phyloP scores from a whole-genome alignment of 371 early-diverging fungal genomes.

The Chytridiales sp. region DNA sequence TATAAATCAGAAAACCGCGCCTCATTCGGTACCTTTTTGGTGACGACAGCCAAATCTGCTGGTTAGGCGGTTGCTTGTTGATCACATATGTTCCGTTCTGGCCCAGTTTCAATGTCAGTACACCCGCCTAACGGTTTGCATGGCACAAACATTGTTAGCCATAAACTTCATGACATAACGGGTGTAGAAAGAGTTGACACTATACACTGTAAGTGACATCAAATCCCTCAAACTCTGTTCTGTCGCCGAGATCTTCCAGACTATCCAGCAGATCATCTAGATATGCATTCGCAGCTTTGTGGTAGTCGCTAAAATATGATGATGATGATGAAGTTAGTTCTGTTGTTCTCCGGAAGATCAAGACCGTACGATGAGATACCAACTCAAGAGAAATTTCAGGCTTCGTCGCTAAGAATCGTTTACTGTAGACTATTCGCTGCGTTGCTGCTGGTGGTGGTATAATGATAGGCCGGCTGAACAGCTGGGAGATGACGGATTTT shows the following conservation, averaged over 20 bases:
- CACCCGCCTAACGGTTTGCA: constrained; percentile 67
- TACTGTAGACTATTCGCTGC: too few species aligned
- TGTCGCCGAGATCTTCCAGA: constrained; percentile 80
- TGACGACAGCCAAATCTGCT: constrained; percentile 98
- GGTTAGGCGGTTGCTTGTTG: constrained; percentile 98
- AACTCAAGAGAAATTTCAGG: too few species aligned
- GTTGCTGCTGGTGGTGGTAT: too few species aligned
- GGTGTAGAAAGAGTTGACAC: neutral
- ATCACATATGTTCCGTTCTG: constrained; percentile 91
- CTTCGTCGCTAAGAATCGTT: too few species aligned
- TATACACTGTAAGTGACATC: constrained; percentile 82
- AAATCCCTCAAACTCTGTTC: constrained; percentile 65
- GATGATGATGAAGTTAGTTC: too few species aligned
- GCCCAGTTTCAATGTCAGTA: constrained; percentile 85
- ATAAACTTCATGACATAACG: neutral
- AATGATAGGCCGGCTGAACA: too few species aligned
- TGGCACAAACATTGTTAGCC: too few species aligned
- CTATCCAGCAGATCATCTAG: constrained; percentile 71
- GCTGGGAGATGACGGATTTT: too few species aligned
- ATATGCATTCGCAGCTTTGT: constrained; percentile 64
- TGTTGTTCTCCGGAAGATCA: too few species aligned
- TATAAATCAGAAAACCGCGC: neutral
- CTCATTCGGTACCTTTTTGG: constrained; percentile 56
- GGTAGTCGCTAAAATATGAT: too few species aligned
- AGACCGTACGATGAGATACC: too few species aligned